Percentiles rank a stretch among this genome's conserved stretches.
These are phyloP conservation scores for Daucus carota DNA, from an alignment of 129 eudicot species.

Conservation along the genomic window DNA sequence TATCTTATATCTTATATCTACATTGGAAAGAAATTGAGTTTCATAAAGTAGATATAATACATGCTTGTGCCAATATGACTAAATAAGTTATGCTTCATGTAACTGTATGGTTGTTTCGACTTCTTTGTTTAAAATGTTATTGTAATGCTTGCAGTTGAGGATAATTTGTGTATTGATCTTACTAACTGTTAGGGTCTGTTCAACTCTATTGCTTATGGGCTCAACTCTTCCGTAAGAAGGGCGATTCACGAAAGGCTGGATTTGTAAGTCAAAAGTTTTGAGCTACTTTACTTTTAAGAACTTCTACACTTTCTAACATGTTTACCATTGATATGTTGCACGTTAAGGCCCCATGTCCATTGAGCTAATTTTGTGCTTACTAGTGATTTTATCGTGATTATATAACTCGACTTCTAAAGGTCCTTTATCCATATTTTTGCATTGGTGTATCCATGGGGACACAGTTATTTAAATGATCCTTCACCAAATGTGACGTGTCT, in stretches of 20 bases:
- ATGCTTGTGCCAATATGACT: neutral
- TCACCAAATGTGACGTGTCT: neutral
- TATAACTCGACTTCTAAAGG: neutral
- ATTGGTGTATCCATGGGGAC: neutral
- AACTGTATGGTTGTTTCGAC: neutral
- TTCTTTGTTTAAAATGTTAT: neutral
- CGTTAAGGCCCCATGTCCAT: neutral
- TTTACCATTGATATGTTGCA: slow-evolving; percentile 2
- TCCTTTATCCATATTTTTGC: neutral
- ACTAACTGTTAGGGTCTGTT: slow-evolving; percentile 61
- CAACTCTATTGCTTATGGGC: slow-evolving; percentile 94
- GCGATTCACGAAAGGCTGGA: slow-evolving; percentile 74
- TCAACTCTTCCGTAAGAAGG: slow-evolving; percentile 82
- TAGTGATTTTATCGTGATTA: neutral
- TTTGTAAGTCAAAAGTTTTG: slow-evolving; percentile 52
- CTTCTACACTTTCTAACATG: neutral
- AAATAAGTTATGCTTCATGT: neutral
- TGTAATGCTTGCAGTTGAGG: neutral
- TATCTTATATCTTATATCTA: neutral
- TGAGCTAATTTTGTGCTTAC: neutral
- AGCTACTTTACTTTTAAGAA: neutral
- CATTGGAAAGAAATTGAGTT: neutral
- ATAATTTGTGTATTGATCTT: neutral
- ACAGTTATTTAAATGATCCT: neutral
- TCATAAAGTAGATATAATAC: neutral